Percentiles rank a stretch among this genome's conserved stretches.
These are phyloP conservation scores for Hexamita inflata DNA, from an alignment of 208 protist genomes.

Conservation along the genomic window DNA sequence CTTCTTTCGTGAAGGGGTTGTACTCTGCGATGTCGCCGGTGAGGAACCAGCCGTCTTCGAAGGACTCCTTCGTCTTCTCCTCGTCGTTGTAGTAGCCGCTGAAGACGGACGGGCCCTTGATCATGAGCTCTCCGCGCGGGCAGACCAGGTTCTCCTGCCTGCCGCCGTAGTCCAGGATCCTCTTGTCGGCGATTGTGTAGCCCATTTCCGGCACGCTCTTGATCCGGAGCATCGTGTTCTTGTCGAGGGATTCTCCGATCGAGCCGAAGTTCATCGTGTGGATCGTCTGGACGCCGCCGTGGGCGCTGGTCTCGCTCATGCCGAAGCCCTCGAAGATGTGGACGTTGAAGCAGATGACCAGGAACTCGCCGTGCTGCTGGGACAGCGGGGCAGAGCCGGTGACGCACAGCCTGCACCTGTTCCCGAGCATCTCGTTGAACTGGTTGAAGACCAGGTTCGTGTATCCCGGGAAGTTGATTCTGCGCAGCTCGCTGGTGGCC, in stretches of 20 bases:
- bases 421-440: neutral
- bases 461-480: neutral
- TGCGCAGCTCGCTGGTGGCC: neutral
- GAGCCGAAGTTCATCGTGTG: neutral
- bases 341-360: neutral
- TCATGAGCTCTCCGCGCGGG: conserved; percentile 33
- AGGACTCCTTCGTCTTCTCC: conserved; percentile 8
- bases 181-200: neutral
- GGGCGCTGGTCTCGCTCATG: conserved; percentile 24
- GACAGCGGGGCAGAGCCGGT: conserved; percentile 32
- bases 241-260: conserved; percentile 3
- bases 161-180: neutral
- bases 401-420: neutral
- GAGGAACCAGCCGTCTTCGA: conserved; percentile 15
- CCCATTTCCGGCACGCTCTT: neutral
- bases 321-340: conserved; percentile 32
- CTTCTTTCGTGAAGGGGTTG: neutral
- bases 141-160: neutral
- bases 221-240: neutral
- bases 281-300: neutral
- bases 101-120: conserved; percentile 39
- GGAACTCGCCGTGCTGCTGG: neutral
- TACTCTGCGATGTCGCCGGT: conserved; percentile 13
- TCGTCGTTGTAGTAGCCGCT: conserved; percentile 38
- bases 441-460: conserved; percentile 11